Evolutionary conservation across 805 yeast genomes (phyloP), one percentile per base, ranked within the genome.

Genomic region (Sungouiella thailandica): DNA sequence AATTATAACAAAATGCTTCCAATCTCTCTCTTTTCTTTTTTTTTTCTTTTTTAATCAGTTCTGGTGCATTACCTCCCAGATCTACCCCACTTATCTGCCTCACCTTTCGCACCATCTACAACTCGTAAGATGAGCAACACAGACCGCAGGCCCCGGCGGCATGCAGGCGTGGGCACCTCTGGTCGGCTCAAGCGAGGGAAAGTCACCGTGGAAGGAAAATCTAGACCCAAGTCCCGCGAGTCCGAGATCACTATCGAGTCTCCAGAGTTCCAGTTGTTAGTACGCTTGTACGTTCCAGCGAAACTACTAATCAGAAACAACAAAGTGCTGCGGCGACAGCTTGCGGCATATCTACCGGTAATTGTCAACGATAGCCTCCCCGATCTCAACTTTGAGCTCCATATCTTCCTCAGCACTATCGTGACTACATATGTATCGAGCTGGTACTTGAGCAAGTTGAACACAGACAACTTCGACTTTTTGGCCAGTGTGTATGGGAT

Each of bases 161-260:
- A n/a, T n/a, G n/a, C n/a, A n/a, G n/a, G n/a, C n/a, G n/a, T n/a
- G n/a, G n/a, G n/a, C n/a, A n/a, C n/a, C n/a, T n/a, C n/a, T n/a
- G 25, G 29, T 11, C 29, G 20, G 16, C 38, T 43, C 20, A 44
- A 44, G 18, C 39, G 35, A 12, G 41, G 24, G 25, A 44, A 40
- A 19, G 45, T 36, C 12, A 37, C 35, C 14, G 35, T 40, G 16
- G 43, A 38, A 16, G 18, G 24, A 3, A 22, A 22, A n/a, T 20
- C 26, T 9, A 36, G 19, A 23, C 29, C 23, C 17, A 39, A 32
- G 32, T 40, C 29, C 19, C 32, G 28, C 24, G 46, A 40, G n/a
- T 42, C 49, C 15, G 17, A 76, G 58, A 35, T 68, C 65, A 19
- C 61, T 44, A 18, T 76, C 60, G 34, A 76, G 53, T 80, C 81